These are phyloP conservation scores for Phaffia tasmanica DNA, from an alignment of 768 basidiomycete species.

Conservation along the genomic window DNA sequence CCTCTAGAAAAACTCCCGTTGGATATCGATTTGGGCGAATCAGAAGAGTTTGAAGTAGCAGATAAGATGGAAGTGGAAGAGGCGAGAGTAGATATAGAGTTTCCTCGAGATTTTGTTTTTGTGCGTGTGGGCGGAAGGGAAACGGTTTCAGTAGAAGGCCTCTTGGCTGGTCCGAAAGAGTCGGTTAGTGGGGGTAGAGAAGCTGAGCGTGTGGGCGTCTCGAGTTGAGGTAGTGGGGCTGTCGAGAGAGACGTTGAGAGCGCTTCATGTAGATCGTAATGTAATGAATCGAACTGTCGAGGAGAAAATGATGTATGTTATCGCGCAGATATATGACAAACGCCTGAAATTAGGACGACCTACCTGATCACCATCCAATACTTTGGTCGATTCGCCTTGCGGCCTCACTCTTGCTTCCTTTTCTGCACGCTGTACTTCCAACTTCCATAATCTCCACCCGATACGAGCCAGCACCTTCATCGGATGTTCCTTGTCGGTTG, in stretches of 20 bases:
- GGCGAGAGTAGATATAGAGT: slow-evolving; percentile 16
- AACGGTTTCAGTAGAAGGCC: not conserved
- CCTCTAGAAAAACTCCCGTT: not conserved
- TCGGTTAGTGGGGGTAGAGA: not conserved
- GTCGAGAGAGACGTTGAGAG: slow-evolving; percentile 17
- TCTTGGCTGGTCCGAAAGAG: not conserved
- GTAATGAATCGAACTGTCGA: slow-evolving; percentile 3
- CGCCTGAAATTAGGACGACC: not conserved
- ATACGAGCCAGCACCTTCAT: slow-evolving; percentile 16
- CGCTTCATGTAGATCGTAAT: slow-evolving; percentile 9
- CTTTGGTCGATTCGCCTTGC: not conserved
- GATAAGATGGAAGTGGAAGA: slow-evolving; percentile 5
- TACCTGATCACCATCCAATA: not conserved
- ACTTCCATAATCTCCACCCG: slow-evolving; percentile 5
- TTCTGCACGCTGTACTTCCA: not conserved
- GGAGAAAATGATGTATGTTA: too few species aligned
- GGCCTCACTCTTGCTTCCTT: not conserved
- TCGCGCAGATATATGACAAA: not conserved
- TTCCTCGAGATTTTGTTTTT: not conserved
- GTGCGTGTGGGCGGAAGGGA: not conserved
- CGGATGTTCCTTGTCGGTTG: slow-evolving; percentile 15
- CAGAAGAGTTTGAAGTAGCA: not conserved
- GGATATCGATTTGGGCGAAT: not conserved
- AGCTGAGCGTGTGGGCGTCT: not conserved
- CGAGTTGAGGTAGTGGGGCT: not conserved